A percentile compares a stretch with the other conserved stretches of the same genome.
Conservation (phyloP, 73 alveolate genomes). For the Paramecium pentaurelia region DNA sequence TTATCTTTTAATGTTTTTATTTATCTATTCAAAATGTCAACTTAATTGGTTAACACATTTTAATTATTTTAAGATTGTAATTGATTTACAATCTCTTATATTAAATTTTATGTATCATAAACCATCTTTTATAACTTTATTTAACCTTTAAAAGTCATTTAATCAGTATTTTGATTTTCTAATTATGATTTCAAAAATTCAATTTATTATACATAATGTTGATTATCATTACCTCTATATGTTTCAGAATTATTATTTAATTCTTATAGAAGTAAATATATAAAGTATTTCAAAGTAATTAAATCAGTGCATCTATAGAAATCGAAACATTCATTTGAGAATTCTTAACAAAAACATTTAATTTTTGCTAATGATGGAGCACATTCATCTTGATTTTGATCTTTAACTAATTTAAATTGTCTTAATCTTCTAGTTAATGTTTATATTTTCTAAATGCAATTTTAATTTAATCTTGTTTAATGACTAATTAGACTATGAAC, state of each 20-base stretch:
- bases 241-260: background rate
- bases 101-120: background rate
- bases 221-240: background rate
- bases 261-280: background rate
- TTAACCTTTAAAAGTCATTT: background rate
- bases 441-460: background rate
- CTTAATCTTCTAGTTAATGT: background rate
- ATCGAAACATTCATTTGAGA: constrained; percentile 18
- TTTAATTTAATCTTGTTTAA: background rate
- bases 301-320: constrained; percentile 42
- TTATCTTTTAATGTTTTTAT: background rate
- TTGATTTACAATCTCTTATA: background rate
- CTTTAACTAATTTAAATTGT: background rate
- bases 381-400: constrained; percentile 41
- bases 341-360: constrained; percentile 25
- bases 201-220: background rate
- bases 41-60: background rate
- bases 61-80: background rate
- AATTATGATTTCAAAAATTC: background rate
- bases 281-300: constrained; percentile 13
- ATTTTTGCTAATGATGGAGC: constrained; percentile 43
- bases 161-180: background rate
- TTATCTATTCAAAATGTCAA: background rate
- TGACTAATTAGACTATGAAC: background rate
- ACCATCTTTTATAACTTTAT: constrained; percentile 19